Evolutionary conservation across 768 basidiomycete genomes (phyloP), one percentile per base, ranked within the genome.

Genomic region (Lactifluus rugatus): DNA sequence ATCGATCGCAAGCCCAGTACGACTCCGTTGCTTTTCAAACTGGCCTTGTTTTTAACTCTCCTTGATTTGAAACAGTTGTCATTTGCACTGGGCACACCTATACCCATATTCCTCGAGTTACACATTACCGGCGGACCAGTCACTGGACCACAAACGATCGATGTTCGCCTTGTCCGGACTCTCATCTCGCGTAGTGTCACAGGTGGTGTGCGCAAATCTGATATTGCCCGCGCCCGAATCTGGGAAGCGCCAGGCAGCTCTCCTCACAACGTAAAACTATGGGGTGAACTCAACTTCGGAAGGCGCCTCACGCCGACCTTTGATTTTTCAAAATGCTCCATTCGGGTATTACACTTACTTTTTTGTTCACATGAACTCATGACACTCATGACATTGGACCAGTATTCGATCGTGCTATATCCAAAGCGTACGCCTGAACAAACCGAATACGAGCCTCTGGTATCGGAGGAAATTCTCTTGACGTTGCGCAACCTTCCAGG

Each of bases 381-480:
- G 25, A 45, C 21, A 14, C 31, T 10, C 28, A 14, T n/a, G n/a
- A n/a, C n/a, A n/a, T n/a, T n/a, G n/a, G n/a, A n/a, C n/a, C 58
- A 60, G 59, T 60, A 60, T 34, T 32, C 54, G 5, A 47, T 60
- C 31, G 54, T 34, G 44, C 28, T 60, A 10, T 56, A 60, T 34
- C 54, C 49, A 23, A 25, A 13, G 14, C 48, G 36, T 9, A 13
- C 41, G 7, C 48, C 41, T n/a, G 53, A 49, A 17, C n/a, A 37
- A n/a, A 23, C 23, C 8, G 39, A 59, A 21, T 16, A 2, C 9
- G 23, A 36, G 52, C 11, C 68, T 39, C 5, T 62, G 48, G 63
- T 46, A 50, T 52, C 56, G 56, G 62, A 23, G 70, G 65, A n/a
- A 71, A 28, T 60, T 17, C 2, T 50, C 17, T 54, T 62, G 64